Evolutionary conservation across 805 yeast species (phyloP).

Genomic region (Kodamaea hsintzibuensis): DNA sequence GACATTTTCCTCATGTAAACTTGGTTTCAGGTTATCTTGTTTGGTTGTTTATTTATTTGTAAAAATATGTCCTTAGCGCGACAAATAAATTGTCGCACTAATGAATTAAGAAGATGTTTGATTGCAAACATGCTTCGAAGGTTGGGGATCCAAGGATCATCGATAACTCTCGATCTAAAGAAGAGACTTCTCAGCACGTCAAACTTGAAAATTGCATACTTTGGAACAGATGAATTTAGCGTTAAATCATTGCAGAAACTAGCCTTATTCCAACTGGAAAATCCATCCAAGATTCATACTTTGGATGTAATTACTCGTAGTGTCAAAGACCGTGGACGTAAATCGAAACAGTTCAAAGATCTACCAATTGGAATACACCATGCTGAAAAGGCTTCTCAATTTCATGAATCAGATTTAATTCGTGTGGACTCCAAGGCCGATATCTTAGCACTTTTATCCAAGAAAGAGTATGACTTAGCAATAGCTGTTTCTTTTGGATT

Average conservation of each 20-base stretch:
- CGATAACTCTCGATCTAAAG: background rate
- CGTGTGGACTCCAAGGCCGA: constrained; percentile 55
- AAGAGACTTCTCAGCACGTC: background rate
- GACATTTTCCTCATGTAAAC: constrained; percentile 1
- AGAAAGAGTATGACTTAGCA: constrained; percentile 54
- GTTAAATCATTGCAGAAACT: constrained; percentile 48
- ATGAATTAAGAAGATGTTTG: background rate
- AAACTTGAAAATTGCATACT: constrained; percentile 52
- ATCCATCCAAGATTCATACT: constrained; percentile 23
- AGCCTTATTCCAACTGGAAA: constrained; percentile 22
- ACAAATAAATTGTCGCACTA: background rate
- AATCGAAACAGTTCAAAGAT: constrained; percentile 44
- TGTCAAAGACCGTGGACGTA: constrained; percentile 66
- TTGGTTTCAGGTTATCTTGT: background rate
- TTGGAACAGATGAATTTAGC: constrained; percentile 79
- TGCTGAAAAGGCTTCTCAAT: constrained; percentile 24
- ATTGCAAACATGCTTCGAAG: background rate
- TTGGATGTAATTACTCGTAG: constrained; percentile 65
- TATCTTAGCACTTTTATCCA: constrained; percentile 24
- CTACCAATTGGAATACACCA: constrained; percentile 45
- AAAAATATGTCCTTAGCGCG: background rate
- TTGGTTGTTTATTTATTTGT: background rate
- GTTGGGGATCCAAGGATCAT: background rate
- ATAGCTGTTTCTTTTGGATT: constrained; percentile 93
- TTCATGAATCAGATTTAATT: constrained; percentile 33